Evolutionary conservation across 257 asterid genomes (phyloP).

Genomic region (Solanum verrucosum): DNA sequence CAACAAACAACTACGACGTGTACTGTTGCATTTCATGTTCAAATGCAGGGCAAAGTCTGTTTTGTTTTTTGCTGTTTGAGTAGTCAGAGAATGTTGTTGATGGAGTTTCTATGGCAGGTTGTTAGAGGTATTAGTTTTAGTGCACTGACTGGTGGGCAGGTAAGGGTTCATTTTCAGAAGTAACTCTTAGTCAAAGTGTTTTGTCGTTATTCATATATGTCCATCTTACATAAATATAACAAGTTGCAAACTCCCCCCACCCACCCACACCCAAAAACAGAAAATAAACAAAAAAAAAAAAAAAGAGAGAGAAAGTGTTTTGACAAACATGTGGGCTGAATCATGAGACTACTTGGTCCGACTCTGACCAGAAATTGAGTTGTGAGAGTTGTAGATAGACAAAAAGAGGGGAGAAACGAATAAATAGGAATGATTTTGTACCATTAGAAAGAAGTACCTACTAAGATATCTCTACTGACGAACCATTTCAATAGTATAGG

Average conservation of each 20-base stretch:
- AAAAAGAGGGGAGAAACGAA: not conserved
- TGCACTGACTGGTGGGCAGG: not conserved
- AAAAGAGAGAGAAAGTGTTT: not conserved
- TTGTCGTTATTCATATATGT: not conserved
- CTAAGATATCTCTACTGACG: not conserved
- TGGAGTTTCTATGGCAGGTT: not conserved
- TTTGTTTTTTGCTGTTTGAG: not conserved
- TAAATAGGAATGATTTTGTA: not conserved
- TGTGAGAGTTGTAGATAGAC: not conserved
- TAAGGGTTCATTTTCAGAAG: not conserved
- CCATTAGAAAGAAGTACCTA: not conserved
- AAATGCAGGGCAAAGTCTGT: not conserved
- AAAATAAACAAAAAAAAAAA: not conserved
- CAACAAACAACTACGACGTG: slow-evolving; percentile 4
- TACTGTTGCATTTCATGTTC: not conserved
- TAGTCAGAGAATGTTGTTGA: not conserved
- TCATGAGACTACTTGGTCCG: not conserved
- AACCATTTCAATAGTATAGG: not conserved
- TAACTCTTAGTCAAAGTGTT: not conserved
- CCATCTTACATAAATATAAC: not conserved
- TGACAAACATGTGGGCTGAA: not conserved
- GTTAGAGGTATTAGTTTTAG: not conserved
- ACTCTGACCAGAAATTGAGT: not conserved
- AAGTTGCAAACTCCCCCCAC: not conserved
- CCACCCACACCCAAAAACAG: not conserved